Percentiles rank a stretch among this genome's conserved stretches.
phyloP scores from a whole-genome alignment of 2,329 filamentous ascomycete species.

The Beauveria caledonica region DNA sequence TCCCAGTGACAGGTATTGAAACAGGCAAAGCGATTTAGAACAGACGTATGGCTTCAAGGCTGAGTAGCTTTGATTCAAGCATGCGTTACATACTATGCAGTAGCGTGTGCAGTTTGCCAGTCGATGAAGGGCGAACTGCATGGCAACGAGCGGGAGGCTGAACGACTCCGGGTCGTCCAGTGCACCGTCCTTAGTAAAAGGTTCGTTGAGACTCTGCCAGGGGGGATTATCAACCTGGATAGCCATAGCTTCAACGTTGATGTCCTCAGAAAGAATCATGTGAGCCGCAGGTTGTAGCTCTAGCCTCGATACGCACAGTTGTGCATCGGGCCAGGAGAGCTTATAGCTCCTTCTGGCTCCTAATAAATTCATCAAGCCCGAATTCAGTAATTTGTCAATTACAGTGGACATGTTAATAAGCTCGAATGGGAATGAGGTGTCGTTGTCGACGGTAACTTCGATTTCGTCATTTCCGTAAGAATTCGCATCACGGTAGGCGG shows the following conservation, averaged over 20 bases:
- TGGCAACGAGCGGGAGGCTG: slow-evolving; percentile 49
- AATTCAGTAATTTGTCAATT: not conserved
- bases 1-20: slow-evolving; percentile 80
- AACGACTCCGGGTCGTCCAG: slow-evolving; percentile 23
- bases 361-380: not conserved
- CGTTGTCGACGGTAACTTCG: not conserved
- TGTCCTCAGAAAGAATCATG: not conserved
- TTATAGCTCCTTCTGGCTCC: not conserved
- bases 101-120: slow-evolving; percentile 77
- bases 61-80: slow-evolving; percentile 54
- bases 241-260: not conserved
- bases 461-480: not conserved
- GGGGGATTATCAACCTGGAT: not conserved
- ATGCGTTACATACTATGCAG: slow-evolving; percentile 76
- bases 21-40: slow-evolving; percentile 65
- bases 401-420: slow-evolving; percentile 7
- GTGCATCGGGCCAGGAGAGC: slow-evolving; percentile 14
- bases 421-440: not conserved
- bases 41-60: slow-evolving; percentile 76
- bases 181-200: slow-evolving; percentile 23
- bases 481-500: slow-evolving; percentile 35
- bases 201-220: not conserved
- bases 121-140: slow-evolving; percentile 71
- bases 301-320: not conserved
- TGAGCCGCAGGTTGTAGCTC: not conserved